Base-by-base conservation (phyloP, 192 early-diverging fungal genomes). In the Backusella tarrabulga region DNA sequence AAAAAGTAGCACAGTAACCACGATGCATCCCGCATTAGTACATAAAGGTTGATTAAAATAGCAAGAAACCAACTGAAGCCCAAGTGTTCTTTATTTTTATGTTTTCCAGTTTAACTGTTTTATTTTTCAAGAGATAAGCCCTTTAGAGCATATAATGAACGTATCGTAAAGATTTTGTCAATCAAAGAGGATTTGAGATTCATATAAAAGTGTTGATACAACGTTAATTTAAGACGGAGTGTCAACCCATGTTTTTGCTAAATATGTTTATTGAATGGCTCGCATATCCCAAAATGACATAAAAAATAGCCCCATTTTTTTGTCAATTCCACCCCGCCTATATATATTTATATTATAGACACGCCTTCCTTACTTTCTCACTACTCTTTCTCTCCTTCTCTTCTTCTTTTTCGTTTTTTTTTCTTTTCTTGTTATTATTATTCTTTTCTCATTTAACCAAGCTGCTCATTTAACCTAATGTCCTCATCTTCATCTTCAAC, bases 401-500 rank as follows among this genome's bases (percentile, higher is more conserved):
- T 34, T 67, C 34, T 32, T 67, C 41, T n/a, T 66, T 74, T 41
- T 75, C 34, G 29, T 23, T 41, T 41, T 21, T 41, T 66, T 8
- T 40, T 41, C 26, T 54, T 60, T 34, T 54, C n/a, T 42, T 21
- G 34, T 70, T 11, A n/a, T 70, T 38, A 41, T 23, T 32, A 67
- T 41, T 35, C 12, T 29, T 21, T 34, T 75, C 38, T 34, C 34
- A 26, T 40, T 67, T 32, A 6, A 75, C 12, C 8, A 60, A 67
- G 26, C 14, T 42, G 0, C 34, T 35, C 74, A 40, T 63, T 44
- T 17, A 35, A 35, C 17, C 21, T 21, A 40, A 67, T 34, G 23
- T 63, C 74, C 32, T 74, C 46, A 46, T 60, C 73, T 21, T 26
- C 73, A 21, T 63, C 73, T 23, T 8, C 73, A 35, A 23, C 73